Evolutionary conservation across 495 filamentous ascomycete genomes (phyloP).

Genomic region (Aspergillus affinis): DNA sequence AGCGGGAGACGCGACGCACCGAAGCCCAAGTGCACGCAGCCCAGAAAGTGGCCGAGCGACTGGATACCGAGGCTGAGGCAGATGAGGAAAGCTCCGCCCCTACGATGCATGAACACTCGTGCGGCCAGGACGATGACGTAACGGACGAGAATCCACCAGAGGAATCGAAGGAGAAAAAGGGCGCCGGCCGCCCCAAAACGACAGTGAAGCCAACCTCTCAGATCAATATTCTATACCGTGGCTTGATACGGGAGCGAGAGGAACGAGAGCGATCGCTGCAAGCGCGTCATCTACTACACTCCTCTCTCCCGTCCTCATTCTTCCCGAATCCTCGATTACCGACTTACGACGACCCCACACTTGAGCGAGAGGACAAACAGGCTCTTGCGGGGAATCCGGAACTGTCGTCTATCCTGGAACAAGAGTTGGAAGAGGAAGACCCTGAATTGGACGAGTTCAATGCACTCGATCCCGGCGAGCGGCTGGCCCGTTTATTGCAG

Average conservation of each 20-base stretch:
- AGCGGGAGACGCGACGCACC: constrained; percentile 66
- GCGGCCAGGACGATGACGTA: constrained; percentile 18
- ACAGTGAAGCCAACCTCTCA: constrained; percentile 52
- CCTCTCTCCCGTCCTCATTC: constrained; percentile 54
- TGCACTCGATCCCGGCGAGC: constrained; percentile 60
- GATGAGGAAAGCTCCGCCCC: not conserved
- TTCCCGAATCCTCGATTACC: constrained; percentile 49
- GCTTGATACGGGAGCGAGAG: constrained; percentile 64
- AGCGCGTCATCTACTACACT: constrained; percentile 68
- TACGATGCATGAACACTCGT: not conserved
- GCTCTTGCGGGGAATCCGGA: constrained; percentile 48
- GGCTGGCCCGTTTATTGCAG: constrained; percentile 60
- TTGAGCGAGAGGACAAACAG: constrained; percentile 56
- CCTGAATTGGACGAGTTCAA: constrained; percentile 83
- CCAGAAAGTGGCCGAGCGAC: constrained; percentile 76
- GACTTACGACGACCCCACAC: constrained; percentile 50
- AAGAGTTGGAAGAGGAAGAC: constrained; percentile 82
- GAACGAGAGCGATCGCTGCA: constrained; percentile 67
- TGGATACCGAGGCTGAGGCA: constrained; percentile 54
- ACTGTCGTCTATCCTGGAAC: constrained; percentile 48
- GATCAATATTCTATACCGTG: constrained; percentile 79
- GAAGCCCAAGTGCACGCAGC: constrained; percentile 70
- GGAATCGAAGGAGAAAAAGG: constrained; percentile 22
- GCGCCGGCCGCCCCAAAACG: constrained; percentile 15
- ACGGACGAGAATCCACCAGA: constrained; percentile 15